Percentiles rank a stretch among this genome's conserved stretches.
Evolutionary conservation across 371 early-diverging fungal genomes (phyloP).

Genomic region (Apophysomyces elegans): DNA sequence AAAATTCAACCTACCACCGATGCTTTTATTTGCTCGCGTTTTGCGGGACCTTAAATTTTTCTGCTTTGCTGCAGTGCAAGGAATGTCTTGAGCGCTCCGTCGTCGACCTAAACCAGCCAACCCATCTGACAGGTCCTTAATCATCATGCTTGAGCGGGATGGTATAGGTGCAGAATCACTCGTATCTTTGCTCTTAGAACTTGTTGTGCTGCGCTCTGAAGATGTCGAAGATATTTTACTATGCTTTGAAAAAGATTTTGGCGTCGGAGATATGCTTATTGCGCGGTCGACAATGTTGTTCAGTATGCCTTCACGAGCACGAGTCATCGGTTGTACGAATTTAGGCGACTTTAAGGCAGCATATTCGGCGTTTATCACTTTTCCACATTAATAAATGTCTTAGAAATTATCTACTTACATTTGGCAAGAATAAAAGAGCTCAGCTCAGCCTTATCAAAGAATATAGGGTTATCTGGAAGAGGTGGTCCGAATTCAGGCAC

Average conservation of each 20-base stretch:
- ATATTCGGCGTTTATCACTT: constrained; percentile 79
- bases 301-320: constrained; percentile 64
- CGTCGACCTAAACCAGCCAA: constrained; percentile 30
- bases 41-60: constrained; percentile 12
- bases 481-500: constrained; percentile 74
- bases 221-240: constrained; percentile 43
- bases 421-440: constrained; percentile 68
- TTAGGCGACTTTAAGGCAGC: constrained; percentile 80
- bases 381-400: not conserved
- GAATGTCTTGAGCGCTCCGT: constrained; percentile 32
- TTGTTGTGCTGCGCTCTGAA: constrained; percentile 32
- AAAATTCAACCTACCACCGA: not conserved
- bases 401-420: constrained; percentile 28
- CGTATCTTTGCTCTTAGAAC: constrained; percentile 15
- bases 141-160: constrained; percentile 36
- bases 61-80: constrained; percentile 12
- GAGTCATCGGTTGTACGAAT: constrained; percentile 56
- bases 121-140: constrained; percentile 38
- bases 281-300: constrained; percentile 50
- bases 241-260: constrained; percentile 20
- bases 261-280: constrained; percentile 17
- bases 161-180: constrained; percentile 24
- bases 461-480: constrained; percentile 64
- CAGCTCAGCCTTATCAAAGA: constrained; percentile 54
- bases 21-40: constrained; percentile 8